Evolutionary conservation across 768 basidiomycete genomes (phyloP).

Genomic region (Tulasnella sp.): DNA sequence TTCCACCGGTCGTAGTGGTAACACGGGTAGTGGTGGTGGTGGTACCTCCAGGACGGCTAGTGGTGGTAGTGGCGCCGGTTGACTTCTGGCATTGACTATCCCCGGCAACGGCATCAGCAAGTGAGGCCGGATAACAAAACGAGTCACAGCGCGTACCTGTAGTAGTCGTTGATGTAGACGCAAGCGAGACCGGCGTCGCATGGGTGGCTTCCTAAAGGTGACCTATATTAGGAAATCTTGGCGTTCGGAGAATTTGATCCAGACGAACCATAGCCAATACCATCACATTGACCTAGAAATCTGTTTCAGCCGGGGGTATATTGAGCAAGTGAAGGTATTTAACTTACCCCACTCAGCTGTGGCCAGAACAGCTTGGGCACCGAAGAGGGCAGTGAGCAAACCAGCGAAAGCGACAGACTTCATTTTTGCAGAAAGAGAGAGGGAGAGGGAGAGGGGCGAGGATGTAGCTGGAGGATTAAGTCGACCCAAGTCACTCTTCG

Average conservation of each 20-base stretch:
- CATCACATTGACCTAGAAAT: background rate
- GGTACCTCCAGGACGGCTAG: background rate
- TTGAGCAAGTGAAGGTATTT: background rate
- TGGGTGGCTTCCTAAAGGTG: background rate
- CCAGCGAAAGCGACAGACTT: slow-evolving; percentile 1
- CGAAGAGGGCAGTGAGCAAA: slow-evolving; percentile 6
- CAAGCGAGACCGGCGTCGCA: slow-evolving; percentile 8
- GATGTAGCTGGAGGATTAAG: background rate
- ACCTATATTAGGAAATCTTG: background rate
- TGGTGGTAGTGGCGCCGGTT: background rate
- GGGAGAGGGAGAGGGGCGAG: background rate
- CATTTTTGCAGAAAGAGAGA: background rate
- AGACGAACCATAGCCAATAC: background rate
- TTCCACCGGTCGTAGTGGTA: slow-evolving; percentile 17
- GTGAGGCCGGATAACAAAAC: background rate
- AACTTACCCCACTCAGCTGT: background rate
- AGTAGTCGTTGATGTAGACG: slow-evolving; percentile 13
- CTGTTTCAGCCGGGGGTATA: background rate
- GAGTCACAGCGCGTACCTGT: background rate
- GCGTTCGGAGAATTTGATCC: background rate
- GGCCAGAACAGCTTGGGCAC: background rate
- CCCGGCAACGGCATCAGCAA: background rate
- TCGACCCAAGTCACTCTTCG: background rate
- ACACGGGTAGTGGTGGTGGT: background rate
- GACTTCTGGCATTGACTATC: background rate